phyloP scores from a whole-genome alignment of 257 asterid genomes.

The Paraleonurus japonicus region DNA sequence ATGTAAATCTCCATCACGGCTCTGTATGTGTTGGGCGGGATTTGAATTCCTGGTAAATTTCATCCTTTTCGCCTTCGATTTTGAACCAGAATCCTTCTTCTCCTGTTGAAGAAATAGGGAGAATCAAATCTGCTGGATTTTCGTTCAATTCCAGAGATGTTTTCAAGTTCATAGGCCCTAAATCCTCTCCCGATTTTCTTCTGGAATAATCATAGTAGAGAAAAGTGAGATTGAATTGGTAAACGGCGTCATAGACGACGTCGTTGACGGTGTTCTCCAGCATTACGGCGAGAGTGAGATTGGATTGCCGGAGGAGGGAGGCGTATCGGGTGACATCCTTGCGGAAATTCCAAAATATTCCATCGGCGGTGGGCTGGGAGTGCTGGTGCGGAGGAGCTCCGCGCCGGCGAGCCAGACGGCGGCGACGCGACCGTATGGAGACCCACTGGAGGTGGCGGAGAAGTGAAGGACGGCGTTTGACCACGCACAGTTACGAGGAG shows the following conservation, averaged over 20 bases:
- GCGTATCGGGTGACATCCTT: conserved; percentile 77
- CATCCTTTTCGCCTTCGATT: conserved; percentile 49
- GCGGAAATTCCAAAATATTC: conserved; percentile 65
- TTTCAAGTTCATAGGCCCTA: neutral
- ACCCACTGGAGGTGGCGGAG: conserved; percentile 61
- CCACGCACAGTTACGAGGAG: conserved; percentile 72
- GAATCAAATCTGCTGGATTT: conserved; percentile 67
- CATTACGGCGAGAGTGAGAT: conserved; percentile 64
- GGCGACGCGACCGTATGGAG: conserved; percentile 72
- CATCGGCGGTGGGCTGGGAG: conserved; percentile 64
- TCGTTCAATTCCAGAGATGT: conserved; percentile 37
- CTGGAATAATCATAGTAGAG: conserved; percentile 40
- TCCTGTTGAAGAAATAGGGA: conserved; percentile 59
- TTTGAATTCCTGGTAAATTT: conserved; percentile 35
- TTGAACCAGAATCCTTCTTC: conserved; percentile 69
- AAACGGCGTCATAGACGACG: conserved; percentile 53
- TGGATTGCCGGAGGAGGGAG: conserved; percentile 48
- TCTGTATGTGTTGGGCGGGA: conserved; percentile 64
- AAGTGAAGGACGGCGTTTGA: conserved; percentile 54
- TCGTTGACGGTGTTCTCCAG: conserved; percentile 70
- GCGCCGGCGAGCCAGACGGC: conserved; percentile 81
- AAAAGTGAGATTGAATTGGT: conserved; percentile 55
- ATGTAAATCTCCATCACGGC: conserved; percentile 77
- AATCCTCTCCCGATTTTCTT: conserved; percentile 11
- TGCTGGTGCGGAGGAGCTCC: conserved; percentile 87